Evolutionary conservation across 1,284 basidiomycete genomes (phyloP).

Genomic region (Moesziomyces sp.): DNA sequence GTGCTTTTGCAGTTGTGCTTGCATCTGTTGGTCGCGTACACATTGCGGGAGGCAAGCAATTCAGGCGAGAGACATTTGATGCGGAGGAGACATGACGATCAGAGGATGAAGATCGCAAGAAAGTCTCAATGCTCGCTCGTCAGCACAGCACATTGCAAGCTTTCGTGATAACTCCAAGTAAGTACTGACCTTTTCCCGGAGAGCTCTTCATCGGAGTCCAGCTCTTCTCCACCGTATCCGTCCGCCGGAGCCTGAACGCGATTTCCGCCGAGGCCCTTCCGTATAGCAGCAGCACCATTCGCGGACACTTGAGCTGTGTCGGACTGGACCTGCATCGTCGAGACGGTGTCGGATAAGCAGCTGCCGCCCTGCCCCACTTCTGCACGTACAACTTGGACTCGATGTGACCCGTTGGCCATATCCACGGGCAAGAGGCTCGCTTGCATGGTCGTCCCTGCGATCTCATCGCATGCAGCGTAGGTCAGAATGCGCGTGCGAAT

Average conservation of each 20-base stretch:
- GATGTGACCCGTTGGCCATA: slow-evolving; percentile 29
- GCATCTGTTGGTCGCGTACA: slow-evolving; percentile 17
- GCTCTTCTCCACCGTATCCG: not conserved
- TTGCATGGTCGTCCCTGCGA: slow-evolving; percentile 37
- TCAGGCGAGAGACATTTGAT: not conserved
- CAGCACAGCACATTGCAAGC: not conserved
- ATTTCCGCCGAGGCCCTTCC: not conserved
- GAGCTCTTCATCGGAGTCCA: slow-evolving; percentile 21
- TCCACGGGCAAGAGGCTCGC: slow-evolving; percentile 38
- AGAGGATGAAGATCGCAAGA: not conserved
- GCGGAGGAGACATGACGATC: not conserved
- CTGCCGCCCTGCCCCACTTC: slow-evolving; percentile 9
- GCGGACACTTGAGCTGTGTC: not conserved
- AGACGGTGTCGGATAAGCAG: slow-evolving; percentile 1
- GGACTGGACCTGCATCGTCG: not conserved
- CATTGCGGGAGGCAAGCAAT: not conserved
- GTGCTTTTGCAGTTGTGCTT: slow-evolving; percentile 54
- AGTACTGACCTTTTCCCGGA: slow-evolving; percentile 25
- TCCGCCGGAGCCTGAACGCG: not conserved
- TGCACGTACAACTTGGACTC: slow-evolving; percentile 19
- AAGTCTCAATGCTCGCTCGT: not conserved
- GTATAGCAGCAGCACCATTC: not conserved
- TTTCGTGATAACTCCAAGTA: not conserved
- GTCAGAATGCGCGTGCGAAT: slow-evolving; percentile 58
- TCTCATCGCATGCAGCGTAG: slow-evolving; percentile 45